These are phyloP conservation scores for Solanum okadae DNA, from an alignment of 257 asterid species.

Conservation along the genomic window DNA sequence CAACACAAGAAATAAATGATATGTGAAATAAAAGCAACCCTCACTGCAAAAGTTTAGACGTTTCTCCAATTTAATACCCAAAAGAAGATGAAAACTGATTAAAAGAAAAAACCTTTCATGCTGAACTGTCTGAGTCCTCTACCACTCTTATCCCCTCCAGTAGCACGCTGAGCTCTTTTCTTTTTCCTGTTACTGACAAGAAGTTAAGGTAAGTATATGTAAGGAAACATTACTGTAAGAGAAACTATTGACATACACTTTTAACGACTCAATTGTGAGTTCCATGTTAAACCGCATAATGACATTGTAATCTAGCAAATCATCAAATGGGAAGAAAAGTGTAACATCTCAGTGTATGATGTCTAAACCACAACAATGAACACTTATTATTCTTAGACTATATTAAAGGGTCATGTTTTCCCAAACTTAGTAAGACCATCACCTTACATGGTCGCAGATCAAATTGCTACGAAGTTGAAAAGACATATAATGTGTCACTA, in stretches of 20 bases:
- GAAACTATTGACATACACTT: neutral
- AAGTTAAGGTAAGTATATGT: neutral
- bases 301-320: neutral
- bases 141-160: constrained; percentile 85
- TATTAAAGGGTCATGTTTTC: neutral
- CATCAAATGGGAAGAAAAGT: neutral
- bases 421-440: neutral
- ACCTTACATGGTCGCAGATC: neutral
- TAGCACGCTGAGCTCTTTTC: constrained; percentile 94
- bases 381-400: neutral
- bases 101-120: constrained; percentile 72
- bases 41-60: neutral
- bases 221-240: neutral
- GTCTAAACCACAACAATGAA: neutral
- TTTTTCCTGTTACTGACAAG: constrained; percentile 63
- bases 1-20: neutral
- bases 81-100: neutral
- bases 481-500: neutral
- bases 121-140: constrained; percentile 99
- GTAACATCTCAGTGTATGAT: neutral
- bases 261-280: neutral
- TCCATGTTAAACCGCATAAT: neutral
- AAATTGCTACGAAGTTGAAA: neutral
- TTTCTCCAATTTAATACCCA: neutral
- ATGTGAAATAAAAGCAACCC: neutral